phyloP scores from a whole-genome alignment of 164 flowering plant species.

The Tetrastigma voinierianum region DNA sequence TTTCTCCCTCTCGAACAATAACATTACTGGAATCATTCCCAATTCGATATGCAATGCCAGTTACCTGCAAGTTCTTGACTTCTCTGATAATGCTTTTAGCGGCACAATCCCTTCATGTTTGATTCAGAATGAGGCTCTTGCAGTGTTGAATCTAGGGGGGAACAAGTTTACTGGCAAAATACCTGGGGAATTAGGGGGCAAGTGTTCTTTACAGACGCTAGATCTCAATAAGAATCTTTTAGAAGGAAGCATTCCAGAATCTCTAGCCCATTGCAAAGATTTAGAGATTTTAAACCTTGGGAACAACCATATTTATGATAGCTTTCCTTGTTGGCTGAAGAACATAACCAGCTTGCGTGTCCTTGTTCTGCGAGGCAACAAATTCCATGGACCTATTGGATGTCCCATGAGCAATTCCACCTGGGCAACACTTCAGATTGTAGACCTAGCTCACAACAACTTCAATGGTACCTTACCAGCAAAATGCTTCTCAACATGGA shows the following conservation, averaged over 20 bases:
- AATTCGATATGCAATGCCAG: slow-evolving; percentile 16
- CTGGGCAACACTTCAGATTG: slow-evolving; percentile 47
- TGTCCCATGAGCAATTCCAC: too few species aligned
- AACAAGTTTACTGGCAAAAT: slow-evolving; percentile 42
- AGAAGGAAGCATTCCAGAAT: too few species aligned
- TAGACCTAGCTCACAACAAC: slow-evolving; percentile 49
- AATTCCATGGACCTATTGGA: too few species aligned
- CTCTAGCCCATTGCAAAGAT: too few species aligned
- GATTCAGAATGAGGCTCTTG: slow-evolving; percentile 37
- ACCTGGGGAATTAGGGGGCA: slow-evolving; percentile 6
- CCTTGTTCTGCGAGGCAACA: too few species aligned
- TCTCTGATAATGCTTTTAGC: slow-evolving; percentile 44
- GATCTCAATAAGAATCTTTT: too few species aligned
- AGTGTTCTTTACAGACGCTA: too few species aligned
- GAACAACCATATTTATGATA: too few species aligned
- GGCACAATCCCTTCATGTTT: slow-evolving; percentile 42
- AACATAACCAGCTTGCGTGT: too few species aligned
- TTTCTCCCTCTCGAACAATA: too few species aligned
- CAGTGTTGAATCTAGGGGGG: slow-evolving; percentile 39
- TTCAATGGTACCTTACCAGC: slow-evolving; percentile 38
- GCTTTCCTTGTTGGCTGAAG: too few species aligned
- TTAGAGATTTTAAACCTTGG: too few species aligned
- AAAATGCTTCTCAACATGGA: slow-evolving; percentile 28
- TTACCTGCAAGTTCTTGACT: slow-evolving; percentile 20
- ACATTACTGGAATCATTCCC: slow-evolving; percentile 26